Base-by-base conservation (phyloP, 1,284 basidiomycete genomes). In the Puccinia brachypodii region DNA sequence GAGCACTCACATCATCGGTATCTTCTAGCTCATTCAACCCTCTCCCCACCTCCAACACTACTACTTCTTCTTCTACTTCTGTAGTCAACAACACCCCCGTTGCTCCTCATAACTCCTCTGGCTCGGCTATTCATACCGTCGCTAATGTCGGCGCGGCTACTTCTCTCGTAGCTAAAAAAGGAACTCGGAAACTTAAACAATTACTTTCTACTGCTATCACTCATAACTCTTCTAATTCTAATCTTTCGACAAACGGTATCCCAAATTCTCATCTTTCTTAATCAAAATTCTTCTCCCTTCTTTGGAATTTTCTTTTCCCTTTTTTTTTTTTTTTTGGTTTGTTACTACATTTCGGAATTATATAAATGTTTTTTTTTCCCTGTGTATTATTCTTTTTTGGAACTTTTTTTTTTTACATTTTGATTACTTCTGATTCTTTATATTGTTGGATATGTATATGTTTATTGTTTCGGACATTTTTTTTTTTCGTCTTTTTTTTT, bases 181-280 rank as follows among this genome's bases (percentile, higher is more conserved):
- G 79, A 0, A 81, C 79, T 6, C 40, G 79, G 8, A 81, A 81
- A 68, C 64, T 81, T 19, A 81, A 72, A 44, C 79, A 81, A 28
- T 56, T 81, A 3, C 47, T 81, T 19, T 75, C 40, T 56, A 81
- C 79, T 33, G 79, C 79, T 25, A 81, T 81, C 50, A 28, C 25
- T 19, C 62, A 33, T 36, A 36, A 36, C 8, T 71, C 44, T 47
- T 71, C 44, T n/a, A 31, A 50, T 22, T 50, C 22, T 50, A 11
- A 11, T 50, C 22, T 50, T 50, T 11, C 47, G n/a, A n/a, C n/a
- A n/a, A n/a, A n/a, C n/a, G n/a, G n/a, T n/a, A n/a, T n/a, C n/a
- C n/a, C n/a, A n/a, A n/a, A n/a, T 50, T 50, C 22, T 50, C 22
- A 50, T 22, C 22, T 50, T 50, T 50, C 47, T 50, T 50, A 11